Evolutionary conservation across 257 asterid genomes (phyloP).

Genomic region (Gentiana straminea): DNA sequence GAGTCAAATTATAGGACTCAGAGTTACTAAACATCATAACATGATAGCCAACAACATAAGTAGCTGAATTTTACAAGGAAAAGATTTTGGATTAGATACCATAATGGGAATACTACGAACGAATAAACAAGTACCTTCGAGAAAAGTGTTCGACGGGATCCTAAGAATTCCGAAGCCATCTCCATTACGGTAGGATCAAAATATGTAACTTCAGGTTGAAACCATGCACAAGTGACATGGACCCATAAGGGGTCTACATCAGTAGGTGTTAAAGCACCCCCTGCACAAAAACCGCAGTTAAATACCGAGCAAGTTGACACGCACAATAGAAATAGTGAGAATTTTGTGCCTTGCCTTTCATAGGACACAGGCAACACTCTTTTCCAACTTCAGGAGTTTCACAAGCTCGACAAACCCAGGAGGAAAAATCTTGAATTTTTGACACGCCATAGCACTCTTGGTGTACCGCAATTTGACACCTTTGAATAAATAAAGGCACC

Average conservation of each 20-base stretch:
- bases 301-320: not conserved
- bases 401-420: constrained; percentile 97
- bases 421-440: constrained; percentile 53
- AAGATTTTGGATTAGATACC: no score
- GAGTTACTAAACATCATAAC: constrained; percentile 1
- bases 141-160: constrained; percentile 58
- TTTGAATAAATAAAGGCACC: constrained; percentile 11
- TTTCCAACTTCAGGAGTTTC: constrained; percentile 80
- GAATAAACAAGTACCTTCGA: constrained; percentile 39
- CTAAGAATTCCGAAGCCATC: constrained; percentile 79
- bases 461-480: constrained; percentile 97
- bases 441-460: constrained; percentile 93
- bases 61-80: not conserved
- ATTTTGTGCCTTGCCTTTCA: constrained; percentile 53
- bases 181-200: constrained; percentile 71
- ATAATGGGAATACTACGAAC: no score
- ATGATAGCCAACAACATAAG: not conserved
- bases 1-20: no score
- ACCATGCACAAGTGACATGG: constrained; percentile 96
- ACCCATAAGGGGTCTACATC: constrained; percentile 78
- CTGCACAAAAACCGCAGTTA: constrained; percentile 32
- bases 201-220: constrained; percentile 83
- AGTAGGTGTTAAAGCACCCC: constrained; percentile 95
- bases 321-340: not conserved
- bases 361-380: constrained; percentile 93